Evolutionary conservation across 2,329 filamentous ascomycete genomes (phyloP).

Genomic region (Aspergillus ustus): DNA sequence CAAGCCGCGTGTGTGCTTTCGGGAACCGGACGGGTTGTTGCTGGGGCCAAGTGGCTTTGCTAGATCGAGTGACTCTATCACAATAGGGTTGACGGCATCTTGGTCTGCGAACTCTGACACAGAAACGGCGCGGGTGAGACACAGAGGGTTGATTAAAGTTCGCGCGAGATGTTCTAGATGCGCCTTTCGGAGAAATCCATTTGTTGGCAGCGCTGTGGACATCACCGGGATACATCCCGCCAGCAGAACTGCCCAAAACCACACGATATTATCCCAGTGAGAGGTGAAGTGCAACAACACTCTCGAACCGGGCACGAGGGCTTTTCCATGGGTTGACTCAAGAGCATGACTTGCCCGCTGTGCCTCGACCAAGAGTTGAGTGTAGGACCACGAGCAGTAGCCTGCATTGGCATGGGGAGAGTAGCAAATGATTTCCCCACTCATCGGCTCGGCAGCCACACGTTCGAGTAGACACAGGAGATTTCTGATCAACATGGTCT

Average conservation of each 20-base stretch:
- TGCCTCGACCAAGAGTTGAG: no score
- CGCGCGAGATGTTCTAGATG: background rate
- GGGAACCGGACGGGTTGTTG: background rate
- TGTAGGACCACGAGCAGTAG: no score
- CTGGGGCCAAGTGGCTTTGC: background rate
- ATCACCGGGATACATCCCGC: conserved; percentile 45
- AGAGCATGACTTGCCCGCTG: no score
- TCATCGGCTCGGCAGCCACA: no score
- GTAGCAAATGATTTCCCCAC: no score
- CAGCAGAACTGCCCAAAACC: conserved; percentile 48
- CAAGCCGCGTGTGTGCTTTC: background rate
- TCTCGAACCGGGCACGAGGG: background rate
- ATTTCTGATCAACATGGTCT: no score
- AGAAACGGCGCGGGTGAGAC: background rate
- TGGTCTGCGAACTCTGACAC: background rate
- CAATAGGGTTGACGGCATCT: background rate
- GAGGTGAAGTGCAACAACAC: conserved; percentile 39
- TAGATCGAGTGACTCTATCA: background rate
- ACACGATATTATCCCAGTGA: conserved; percentile 45
- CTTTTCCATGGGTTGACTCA: no score
- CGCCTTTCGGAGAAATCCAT: background rate
- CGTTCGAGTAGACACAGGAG: no score
- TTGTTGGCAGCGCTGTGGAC: conserved; percentile 41
- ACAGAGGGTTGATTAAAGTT: background rate
- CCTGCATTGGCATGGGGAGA: no score